Evolutionary conservation across 306 rosid species (phyloP).

Genomic region (Calophaca sinica): DNA sequence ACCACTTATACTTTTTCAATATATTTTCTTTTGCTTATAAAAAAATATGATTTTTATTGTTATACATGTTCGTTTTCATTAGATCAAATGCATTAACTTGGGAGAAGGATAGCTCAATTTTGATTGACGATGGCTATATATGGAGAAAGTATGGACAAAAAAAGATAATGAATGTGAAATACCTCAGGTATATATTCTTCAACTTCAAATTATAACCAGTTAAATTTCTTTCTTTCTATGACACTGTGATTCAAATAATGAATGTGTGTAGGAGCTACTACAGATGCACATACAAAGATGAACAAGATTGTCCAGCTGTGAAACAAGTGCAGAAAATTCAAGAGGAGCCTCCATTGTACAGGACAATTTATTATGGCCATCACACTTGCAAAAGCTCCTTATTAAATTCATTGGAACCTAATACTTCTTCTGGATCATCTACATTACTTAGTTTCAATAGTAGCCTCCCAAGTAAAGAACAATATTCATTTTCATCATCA

Average conservation of each 20-base stretch:
- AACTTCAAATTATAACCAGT: neutral
- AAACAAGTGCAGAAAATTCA: slow-evolving; percentile 63
- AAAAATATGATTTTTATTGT: too few species aligned
- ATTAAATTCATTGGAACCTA: slow-evolving; percentile 34
- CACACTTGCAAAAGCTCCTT: slow-evolving; percentile 54
- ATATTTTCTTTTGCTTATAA: too few species aligned
- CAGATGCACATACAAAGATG: slow-evolving; percentile 64
- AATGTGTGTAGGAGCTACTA: slow-evolving; percentile 55
- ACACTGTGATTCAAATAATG: neutral
- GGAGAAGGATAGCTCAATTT: slow-evolving; percentile 44
- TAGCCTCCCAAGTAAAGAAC: neutral
- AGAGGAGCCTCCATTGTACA: slow-evolving; percentile 52
- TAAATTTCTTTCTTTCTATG: neutral
- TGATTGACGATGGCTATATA: slow-evolving; percentile 57
- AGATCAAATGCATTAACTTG: slow-evolving; percentile 43
- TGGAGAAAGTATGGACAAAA: slow-evolving; percentile 79
- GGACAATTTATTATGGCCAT: slow-evolving; percentile 55
- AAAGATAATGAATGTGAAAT: slow-evolving; percentile 37
- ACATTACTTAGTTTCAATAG: slow-evolving; percentile 42
- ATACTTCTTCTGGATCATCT: slow-evolving; percentile 36
- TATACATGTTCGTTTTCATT: neutral
- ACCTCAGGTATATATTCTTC: slow-evolving; percentile 47
- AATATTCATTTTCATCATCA: slow-evolving; percentile 13
- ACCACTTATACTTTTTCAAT: too few species aligned
- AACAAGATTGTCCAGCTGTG: slow-evolving; percentile 59